phyloP scores from a whole-genome alignment of 2,329 filamentous ascomycete species.

The Ophiostoma novo-ulmi region DNA sequence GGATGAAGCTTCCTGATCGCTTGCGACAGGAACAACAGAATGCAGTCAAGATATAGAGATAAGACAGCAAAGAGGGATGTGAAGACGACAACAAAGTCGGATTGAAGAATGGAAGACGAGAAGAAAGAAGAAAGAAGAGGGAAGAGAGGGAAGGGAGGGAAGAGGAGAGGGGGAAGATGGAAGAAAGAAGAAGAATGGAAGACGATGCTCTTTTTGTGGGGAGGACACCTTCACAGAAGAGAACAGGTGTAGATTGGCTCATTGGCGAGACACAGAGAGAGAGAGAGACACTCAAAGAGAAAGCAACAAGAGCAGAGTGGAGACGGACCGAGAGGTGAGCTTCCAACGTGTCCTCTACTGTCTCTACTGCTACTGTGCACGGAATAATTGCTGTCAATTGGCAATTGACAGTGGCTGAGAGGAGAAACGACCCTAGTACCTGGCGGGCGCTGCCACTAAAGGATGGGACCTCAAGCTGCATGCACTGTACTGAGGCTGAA shows the following conservation, averaged over 20 bases:
- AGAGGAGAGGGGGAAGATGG: slow-evolving; percentile 16
- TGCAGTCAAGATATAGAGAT: not conserved
- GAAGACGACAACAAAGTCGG: slow-evolving; percentile 16
- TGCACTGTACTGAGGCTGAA: slow-evolving; percentile 7
- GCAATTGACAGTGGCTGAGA: not conserved
- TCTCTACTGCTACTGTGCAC: not conserved
- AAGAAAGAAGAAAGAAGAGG: slow-evolving; percentile 17
- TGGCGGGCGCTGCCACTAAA: slow-evolving; percentile 10
- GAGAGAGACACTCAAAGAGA: not conserved
- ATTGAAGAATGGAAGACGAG: slow-evolving; percentile 19
- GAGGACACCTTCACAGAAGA: slow-evolving; percentile 19
- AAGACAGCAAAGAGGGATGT: not conserved
- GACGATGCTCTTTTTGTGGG: slow-evolving; percentile 23
- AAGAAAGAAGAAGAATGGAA: slow-evolving; percentile 20
- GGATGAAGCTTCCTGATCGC: slow-evolving; percentile 9
- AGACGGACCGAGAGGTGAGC: slow-evolving; percentile 3
- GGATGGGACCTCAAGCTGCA: slow-evolving; percentile 14
- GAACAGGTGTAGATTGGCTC: slow-evolving; percentile 20
- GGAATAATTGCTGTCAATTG: not conserved
- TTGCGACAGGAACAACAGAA: slow-evolving; percentile 4
- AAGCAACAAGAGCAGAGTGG: slow-evolving; percentile 17
- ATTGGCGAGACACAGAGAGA: not conserved
- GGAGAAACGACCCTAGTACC: slow-evolving; percentile 9
- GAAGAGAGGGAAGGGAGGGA: slow-evolving; percentile 14
- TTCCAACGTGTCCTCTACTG: slow-evolving; percentile 31